Percentiles rank a stretch among this genome's conserved stretches.
Evolutionary conservation across 257 asterid genomes (phyloP).

Genomic region (Solanum lignicaule): DNA sequence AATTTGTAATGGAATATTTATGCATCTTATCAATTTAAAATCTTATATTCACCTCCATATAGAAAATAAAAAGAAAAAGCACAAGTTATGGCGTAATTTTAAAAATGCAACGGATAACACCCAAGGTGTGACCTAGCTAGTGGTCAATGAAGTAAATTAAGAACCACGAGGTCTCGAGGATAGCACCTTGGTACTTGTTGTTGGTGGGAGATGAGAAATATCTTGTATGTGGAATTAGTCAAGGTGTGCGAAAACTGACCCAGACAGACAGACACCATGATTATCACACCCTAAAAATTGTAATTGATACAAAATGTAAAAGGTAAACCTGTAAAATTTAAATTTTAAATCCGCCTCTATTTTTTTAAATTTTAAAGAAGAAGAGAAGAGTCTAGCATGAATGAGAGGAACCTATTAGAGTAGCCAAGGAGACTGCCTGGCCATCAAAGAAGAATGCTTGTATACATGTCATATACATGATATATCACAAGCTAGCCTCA

Average conservation of each 20-base stretch:
- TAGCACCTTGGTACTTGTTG: accelerated
- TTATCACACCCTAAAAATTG: neutral
- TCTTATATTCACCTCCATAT: neutral
- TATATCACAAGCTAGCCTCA: neutral
- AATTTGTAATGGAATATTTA: neutral
- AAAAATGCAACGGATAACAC: neutral
- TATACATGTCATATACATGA: neutral
- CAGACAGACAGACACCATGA: accelerated
- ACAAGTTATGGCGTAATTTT: neutral
- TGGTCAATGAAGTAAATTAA: too few relatives aligned
- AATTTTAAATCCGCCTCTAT: neutral
- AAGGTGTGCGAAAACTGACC: accelerated
- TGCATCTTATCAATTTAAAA: neutral
- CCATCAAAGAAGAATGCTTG: neutral
- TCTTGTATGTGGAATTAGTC: neutral
- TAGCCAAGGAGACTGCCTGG: constrained; percentile 47
- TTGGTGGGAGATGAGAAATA: neutral
- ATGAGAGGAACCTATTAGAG: constrained; percentile 19
- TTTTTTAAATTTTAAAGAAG: neutral
- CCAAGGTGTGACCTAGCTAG: neutral
- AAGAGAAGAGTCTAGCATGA: constrained; percentile 17
- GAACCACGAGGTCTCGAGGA: neutral
- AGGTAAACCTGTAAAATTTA: neutral
- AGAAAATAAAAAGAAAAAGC: neutral
- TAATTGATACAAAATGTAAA: neutral